Base-by-base conservation (phyloP, 768 basidiomycete genomes). In the Leccinellum luteum region DNA sequence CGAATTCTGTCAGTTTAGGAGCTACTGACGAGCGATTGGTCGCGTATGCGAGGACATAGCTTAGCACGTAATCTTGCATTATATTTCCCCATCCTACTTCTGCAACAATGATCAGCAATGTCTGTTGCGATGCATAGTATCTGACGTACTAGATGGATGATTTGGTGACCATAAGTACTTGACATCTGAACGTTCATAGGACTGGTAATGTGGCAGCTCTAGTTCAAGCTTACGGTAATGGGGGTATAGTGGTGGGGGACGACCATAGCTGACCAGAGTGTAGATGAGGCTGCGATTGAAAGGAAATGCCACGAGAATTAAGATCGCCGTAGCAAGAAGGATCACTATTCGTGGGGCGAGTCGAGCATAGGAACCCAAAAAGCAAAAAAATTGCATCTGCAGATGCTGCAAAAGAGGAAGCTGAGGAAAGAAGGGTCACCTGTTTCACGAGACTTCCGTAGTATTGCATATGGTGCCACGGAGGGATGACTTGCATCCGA, bases 101-200 rank as follows among this genome's bases (percentile, higher is more conserved):
- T 76, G 10, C 23, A 47, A 21, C 5, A 34, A 47, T 25, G 17
- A 25, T 67, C 4, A 64, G 54, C 25, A 5, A 25, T 21, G 28
- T 52, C 32, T 48, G 30, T 19, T 12, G 2, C 5, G 15, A 6
- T 13, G 21, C 0, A 5, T 12, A 5, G 9, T 34, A 12, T 19
- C 27, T 8, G 35, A 23, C 48, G 52, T 59, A 59, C 58, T 31
- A 51, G 32, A 48, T 51, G 71, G 75, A 60, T 83, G 80, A 56
- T 80, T 81, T n/a, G 78, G 75, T 19, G 79, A 69, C 69, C 73
- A 82, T 6, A 84, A 51, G 55, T 77, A 82, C 54, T 73, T 75
- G 32, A 70, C 67, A 14, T 69, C 59, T 21, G 62, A 60, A 4
- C 65, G 75, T 34, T 76, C 73, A 4, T 76, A 67, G 0, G 54